Evolutionary conservation across 2,329 filamentous ascomycete genomes (phyloP).

Genomic region (Neopestalotiopsis rosae): DNA sequence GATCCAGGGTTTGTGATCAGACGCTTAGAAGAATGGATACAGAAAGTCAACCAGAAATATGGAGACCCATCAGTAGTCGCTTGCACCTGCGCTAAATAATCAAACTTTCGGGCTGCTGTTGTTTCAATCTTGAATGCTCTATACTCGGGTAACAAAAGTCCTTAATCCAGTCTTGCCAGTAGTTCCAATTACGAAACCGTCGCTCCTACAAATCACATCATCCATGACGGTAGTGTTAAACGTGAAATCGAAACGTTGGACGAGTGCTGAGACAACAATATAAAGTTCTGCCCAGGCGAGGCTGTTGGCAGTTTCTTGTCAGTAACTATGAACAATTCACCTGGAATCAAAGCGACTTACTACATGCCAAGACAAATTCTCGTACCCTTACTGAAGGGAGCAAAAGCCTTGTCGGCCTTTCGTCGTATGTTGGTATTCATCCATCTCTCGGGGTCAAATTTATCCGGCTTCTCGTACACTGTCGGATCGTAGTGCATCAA

Average conservation of each 20-base stretch:
- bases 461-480: constrained; percentile 6
- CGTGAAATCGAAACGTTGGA: constrained; percentile 30
- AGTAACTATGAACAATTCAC: background rate
- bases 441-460: constrained; percentile 20
- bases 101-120: too few relatives aligned
- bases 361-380: constrained; percentile 18
- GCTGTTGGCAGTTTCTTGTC: background rate
- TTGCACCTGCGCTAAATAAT: too few relatives aligned
- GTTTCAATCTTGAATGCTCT: too few relatives aligned
- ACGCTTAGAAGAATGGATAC: too few relatives aligned
- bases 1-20: too few relatives aligned
- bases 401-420: constrained; percentile 4
- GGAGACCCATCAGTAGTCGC: too few relatives aligned
- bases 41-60: too few relatives aligned
- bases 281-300: constrained; percentile 28
- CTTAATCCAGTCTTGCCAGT: background rate
- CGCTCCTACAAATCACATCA: constrained; percentile 23
- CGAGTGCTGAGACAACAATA: constrained; percentile 25
- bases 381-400: background rate
- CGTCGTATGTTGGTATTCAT: background rate
- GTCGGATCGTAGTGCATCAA: constrained; percentile 17
- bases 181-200: background rate
- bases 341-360: background rate
- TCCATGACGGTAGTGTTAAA: constrained; percentile 30
- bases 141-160: background rate